Conservation (phyloP, 2,329 filamentous ascomycete genomes). For the Fusarium nodosum region DNA sequence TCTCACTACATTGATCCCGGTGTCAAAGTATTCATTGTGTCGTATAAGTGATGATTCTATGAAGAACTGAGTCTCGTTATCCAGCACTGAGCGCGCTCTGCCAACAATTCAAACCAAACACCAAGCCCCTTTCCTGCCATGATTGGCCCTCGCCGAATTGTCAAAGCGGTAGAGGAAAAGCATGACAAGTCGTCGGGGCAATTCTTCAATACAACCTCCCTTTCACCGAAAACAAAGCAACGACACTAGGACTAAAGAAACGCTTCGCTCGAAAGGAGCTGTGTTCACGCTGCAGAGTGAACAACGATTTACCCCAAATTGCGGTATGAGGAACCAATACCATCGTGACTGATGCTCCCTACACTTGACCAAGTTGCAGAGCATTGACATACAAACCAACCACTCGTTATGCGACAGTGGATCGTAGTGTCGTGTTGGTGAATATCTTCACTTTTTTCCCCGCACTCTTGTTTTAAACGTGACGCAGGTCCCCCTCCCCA, state of each 20-base stretch:
- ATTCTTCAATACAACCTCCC: conserved; percentile 44
- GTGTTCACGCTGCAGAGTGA: conserved; percentile 4
- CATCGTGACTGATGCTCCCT: conserved; percentile 7
- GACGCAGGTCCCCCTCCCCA: conserved; percentile 30
- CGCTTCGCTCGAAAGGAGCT: conserved; percentile 50
- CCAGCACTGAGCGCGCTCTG: conserved; percentile 35
- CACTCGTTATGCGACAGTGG: conserved; percentile 25
- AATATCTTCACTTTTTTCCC: conserved; percentile 33
- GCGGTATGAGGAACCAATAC: conserved; percentile 20
- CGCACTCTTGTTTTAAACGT: conserved; percentile 34
- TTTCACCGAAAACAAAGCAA: conserved; percentile 47
- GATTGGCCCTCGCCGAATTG: conserved; percentile 10
- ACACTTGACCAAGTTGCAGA: conserved; percentile 2
- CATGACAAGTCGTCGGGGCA: conserved; percentile 22
- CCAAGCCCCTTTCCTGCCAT: conserved; percentile 22
- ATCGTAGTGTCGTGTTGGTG: conserved; percentile 11
- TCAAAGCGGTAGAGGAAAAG: conserved; percentile 8
- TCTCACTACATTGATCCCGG: conserved; percentile 2
- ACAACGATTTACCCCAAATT: conserved; percentile 31
- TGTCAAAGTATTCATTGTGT: not conserved
- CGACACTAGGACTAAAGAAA: conserved; percentile 16
- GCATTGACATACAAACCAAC: conserved; percentile 7
- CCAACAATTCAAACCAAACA: conserved; percentile 23
- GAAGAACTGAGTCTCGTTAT: conserved; percentile 38
- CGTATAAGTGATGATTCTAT: not conserved